Percentiles rank a stretch among this genome's conserved stretches.
These are phyloP conservation scores for Epithemia pelagica DNA, from an alignment of 108 stramenopile genomes.

Conservation along the genomic window DNA sequence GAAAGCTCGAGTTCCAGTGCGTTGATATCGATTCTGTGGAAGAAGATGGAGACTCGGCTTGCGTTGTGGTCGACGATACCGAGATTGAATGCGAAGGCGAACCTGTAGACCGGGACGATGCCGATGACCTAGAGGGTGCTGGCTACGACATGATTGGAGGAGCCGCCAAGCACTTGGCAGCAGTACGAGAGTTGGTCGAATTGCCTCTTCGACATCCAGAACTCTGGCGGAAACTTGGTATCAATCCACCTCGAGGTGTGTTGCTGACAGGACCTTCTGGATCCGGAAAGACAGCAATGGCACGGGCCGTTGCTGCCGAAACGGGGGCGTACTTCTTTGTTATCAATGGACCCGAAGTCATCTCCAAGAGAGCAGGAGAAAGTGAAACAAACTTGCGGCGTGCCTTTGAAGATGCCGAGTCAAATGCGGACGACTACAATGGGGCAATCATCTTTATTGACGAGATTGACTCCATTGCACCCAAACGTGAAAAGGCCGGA, in stretches of 20 bases:
- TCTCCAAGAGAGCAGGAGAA: slow-evolving; percentile 94
- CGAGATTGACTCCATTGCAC: slow-evolving; percentile 98
- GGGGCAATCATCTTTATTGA: slow-evolving; percentile 98
- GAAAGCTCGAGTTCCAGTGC: slow-evolving; percentile 70
- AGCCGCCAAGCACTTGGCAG: slow-evolving; percentile 90
- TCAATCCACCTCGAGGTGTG: slow-evolving; percentile 93
- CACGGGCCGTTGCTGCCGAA: slow-evolving; percentile 91
- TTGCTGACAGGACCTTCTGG: slow-evolving; percentile 95
- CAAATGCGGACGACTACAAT: slow-evolving; percentile 80
- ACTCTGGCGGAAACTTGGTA: slow-evolving; percentile 91
- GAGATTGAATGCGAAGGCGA: slow-evolving; percentile 80
- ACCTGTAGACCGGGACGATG: slow-evolving; percentile 64
- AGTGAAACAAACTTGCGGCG: slow-evolving; percentile 82
- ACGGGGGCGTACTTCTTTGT: slow-evolving; percentile 95
- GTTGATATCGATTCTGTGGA: slow-evolving; percentile 86
- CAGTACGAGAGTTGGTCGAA: slow-evolving; percentile 95
- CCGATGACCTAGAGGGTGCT: slow-evolving; percentile 88
- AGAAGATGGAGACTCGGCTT: slow-evolving; percentile 68
- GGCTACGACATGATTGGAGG: slow-evolving; percentile 97
- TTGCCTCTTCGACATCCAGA: slow-evolving; percentile 95
- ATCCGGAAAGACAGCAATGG: slow-evolving; percentile 96
- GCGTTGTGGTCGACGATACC: slow-evolving; percentile 85
- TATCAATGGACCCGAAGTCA: slow-evolving; percentile 98
- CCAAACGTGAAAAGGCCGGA: slow-evolving; percentile 92
- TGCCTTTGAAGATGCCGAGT: slow-evolving; percentile 89